A percentile compares a stretch with the other conserved stretches of the same genome.
Conservation (phyloP, 805 yeast species). For the Suhomyces vadensis region DNA sequence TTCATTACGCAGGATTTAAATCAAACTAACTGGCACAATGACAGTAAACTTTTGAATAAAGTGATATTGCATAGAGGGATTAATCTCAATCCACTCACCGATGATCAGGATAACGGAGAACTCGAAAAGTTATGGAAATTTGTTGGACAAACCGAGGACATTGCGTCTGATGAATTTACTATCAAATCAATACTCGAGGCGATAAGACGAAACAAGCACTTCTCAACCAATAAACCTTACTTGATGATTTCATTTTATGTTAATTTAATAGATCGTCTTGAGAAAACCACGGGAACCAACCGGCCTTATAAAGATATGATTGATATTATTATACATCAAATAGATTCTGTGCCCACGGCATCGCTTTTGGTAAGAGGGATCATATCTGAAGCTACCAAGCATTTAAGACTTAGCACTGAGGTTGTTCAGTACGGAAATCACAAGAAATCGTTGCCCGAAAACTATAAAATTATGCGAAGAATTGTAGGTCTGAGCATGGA, state of each 20-base stretch:
- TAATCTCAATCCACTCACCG: neutral
- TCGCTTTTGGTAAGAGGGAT: conserved; percentile 11
- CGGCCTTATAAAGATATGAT: conserved; percentile 11
- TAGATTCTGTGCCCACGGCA: neutral
- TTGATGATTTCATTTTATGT: conserved; percentile 9
- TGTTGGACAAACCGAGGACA: conserved; percentile 2
- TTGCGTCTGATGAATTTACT: conserved; percentile 8
- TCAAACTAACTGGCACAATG: conserved; percentile 28
- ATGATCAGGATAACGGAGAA: conserved; percentile 2
- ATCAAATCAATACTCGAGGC: conserved; percentile 9
- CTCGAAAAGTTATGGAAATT: conserved; percentile 10
- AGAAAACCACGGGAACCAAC: neutral
- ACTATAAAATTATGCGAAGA: conserved; percentile 11
- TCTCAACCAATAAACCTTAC: conserved; percentile 1
- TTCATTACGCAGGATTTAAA: conserved; percentile 39
- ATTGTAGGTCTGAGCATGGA: conserved; percentile 9
- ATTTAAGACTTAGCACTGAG: conserved; percentile 11
- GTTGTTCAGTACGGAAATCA: conserved; percentile 4
- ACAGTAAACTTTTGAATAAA: conserved; percentile 30
- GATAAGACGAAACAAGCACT: conserved; percentile 5
- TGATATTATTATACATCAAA: conserved; percentile 5
- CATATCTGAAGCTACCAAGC: conserved; percentile 10
- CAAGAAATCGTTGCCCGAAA: conserved; percentile 7
- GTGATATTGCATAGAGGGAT: conserved; percentile 18
- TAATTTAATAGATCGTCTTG: neutral